Base-by-base conservation (phyloP, 1,284 basidiomycete genomes). In the Apiotrichum sp. region DNA sequence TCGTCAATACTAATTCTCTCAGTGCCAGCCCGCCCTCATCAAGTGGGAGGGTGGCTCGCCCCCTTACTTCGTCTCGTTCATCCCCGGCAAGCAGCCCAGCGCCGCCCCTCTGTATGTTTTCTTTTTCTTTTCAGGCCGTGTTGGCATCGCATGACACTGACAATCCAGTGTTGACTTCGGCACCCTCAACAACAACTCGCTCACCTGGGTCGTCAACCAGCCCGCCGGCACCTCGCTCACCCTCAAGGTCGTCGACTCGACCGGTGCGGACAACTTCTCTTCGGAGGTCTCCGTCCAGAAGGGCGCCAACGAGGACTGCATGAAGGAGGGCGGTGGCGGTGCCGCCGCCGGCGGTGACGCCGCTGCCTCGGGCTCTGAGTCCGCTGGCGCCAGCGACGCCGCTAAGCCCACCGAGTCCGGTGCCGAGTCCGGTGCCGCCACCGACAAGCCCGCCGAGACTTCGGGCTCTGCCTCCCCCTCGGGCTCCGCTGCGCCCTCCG, bases 161-260 rank as follows among this genome's bases (percentile, higher is more conserved):
- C 41, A 11, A 32, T 33, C 47, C 45, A 65, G 62, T 16, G 59
- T 64, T 44, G 65, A 69, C 62, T 68, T 69, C 42, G 68, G 66
- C 47, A 29, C 61, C 53, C 63, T 66, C 51, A 44, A 53, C 43
- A 82, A 78, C 3, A 83, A 71, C 32, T 71, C 66, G 47, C 67
- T 79, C 63, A 87, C 86, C 14, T 90, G 87, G 87, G 72, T 46
- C 22, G 84, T 84, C 50, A 80, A 87, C 70, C 66, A 88, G 33
- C 61, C 73, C 3, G 55, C 75, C 1, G 81, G 80, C 39, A 82
- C 81, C 31, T 63, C 61, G 11, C 61, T 76, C 51, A 66, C 71
- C 53, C 40, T 73, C 55, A 60, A 63, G 58, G 56, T 72, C 50
- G 63, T 60, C 49, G 73, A 72, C 67, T 56, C 60, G 44, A 64